Conservation (phyloP, 1,139 yeast species). For the Saccharomyces hybrid region DNA sequence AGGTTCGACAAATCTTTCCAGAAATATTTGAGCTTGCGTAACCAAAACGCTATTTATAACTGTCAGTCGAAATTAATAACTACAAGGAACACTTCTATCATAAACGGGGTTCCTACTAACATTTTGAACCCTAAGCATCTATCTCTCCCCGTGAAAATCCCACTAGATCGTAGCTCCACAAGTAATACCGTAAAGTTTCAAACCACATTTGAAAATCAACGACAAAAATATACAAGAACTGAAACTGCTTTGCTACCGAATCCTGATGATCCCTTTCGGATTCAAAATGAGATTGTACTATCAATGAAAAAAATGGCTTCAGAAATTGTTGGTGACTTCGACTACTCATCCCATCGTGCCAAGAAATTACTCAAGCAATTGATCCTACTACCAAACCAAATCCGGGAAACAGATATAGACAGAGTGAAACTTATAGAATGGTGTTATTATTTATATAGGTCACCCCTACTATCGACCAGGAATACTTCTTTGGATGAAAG, state of each 20-base stretch:
- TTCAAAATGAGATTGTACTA: background rate
- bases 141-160: background rate
- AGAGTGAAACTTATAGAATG: conserved; percentile 5
- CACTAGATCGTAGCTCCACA: background rate
- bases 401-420: background rate
- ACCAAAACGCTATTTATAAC: conserved; percentile 4
- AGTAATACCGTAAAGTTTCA: background rate
- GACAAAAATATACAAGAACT: background rate
- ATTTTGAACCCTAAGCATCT: background rate
- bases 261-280: background rate
- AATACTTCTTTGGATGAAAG: conserved; percentile 18
- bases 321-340: background rate
- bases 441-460: conserved; percentile 10
- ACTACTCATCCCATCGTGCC: background rate
- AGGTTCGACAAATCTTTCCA: conserved; percentile 3
- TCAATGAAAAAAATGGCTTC: background rate
- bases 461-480: conserved; percentile 11
- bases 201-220: background rate
- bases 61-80: conserved; percentile 2
- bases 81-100: background rate
- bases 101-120: background rate
- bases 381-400: background rate
- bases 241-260: background rate
- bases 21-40: background rate
- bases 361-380: background rate